Base-by-base conservation (phyloP, 495 filamentous ascomycete genomes). In the Daldinia vernicosa region DNA sequence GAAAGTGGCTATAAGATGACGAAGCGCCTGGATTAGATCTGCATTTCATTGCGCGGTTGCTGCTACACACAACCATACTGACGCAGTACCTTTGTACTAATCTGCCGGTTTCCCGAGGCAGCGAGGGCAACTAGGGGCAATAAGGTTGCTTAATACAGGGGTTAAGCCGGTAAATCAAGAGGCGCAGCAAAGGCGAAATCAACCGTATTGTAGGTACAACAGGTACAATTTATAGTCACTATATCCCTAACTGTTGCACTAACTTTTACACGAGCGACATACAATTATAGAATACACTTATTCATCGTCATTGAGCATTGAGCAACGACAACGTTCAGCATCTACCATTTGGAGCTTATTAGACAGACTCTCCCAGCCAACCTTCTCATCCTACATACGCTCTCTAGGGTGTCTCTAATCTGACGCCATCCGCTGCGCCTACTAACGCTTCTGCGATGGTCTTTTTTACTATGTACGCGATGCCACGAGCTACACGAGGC, bases 21-120 rank as follows among this genome's bases (percentile, higher is more conserved):
- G 69, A 71, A 63, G 63, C 63, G 4, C 32, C 26, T 62, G 59
- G 53, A 69, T 69, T 40, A 39, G 59, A 58, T 69, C 30, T 58
- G 30, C 59, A 58, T 58, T 32, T 40, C n/a, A 58, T 62, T 68
- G 58, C 64, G 65, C 51, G 39, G 65, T 61, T 35, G 8, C 14
- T 9, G 2, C 15, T 52, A 27, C 19, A 3, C 26, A 27, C 27
- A 32, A 1, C n/a, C 12, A 5, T 30, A 39, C 6, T 24, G 19
- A 47, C 8, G 8, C 8, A 24, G 17, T 47, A 47, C 43, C 17
- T 11, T 47, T 47, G 43, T 47, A 47, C 12, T 9, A 15, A 3
- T 33, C 57, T 58, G 51, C 62, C 68, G 57, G 37, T 63, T 66
- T 71, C n/a, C 57, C 61, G 51, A 51, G n/a, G n/a, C n/a, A n/a